These are phyloP conservation scores for Boletus rubroflammeus DNA, from an alignment of 768 basidiomycete genomes.

Conservation along the genomic window DNA sequence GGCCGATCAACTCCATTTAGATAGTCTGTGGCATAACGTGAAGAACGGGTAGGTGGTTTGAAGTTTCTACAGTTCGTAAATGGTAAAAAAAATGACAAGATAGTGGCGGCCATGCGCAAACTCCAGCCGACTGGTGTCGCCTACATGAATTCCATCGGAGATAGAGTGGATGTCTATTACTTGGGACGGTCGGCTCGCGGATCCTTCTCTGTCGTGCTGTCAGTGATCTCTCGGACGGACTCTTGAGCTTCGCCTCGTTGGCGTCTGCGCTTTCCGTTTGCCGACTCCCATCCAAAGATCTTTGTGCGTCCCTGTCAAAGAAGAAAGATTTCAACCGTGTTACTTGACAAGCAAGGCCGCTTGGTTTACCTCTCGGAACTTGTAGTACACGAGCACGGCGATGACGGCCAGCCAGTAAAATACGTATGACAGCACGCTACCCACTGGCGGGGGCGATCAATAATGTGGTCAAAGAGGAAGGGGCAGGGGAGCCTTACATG, in stretches of 20 bases:
- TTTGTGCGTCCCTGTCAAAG: constrained; percentile 59
- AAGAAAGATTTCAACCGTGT: not conserved
- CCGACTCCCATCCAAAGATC: constrained; percentile 55
- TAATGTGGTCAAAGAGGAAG: not conserved
- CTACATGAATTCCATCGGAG: not conserved
- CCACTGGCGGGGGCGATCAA: constrained; percentile 39
- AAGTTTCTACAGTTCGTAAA: not conserved
- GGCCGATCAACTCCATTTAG: not conserved
- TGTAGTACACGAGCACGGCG: constrained; percentile 59
- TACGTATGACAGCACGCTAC: constrained; percentile 80
- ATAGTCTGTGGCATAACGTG: not conserved
- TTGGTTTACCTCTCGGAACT: constrained; percentile 49
- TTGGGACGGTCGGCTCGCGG: not conserved
- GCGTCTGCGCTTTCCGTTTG: constrained; percentile 38
- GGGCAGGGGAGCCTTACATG: constrained; percentile 37
- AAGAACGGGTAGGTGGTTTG: not conserved
- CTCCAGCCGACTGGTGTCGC: not conserved
- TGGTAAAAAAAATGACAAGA: not conserved
- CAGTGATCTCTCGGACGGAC: not conserved
- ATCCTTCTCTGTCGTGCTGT: not conserved
- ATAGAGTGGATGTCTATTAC: not conserved
- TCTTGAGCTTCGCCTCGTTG: constrained; percentile 22
- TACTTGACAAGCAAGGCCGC: not conserved
- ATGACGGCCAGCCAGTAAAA: constrained; percentile 92
- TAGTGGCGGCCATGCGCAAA: too few species aligned